Conservation (phyloP, 768 basidiomycete species). For the Auricularia cornea region DNA sequence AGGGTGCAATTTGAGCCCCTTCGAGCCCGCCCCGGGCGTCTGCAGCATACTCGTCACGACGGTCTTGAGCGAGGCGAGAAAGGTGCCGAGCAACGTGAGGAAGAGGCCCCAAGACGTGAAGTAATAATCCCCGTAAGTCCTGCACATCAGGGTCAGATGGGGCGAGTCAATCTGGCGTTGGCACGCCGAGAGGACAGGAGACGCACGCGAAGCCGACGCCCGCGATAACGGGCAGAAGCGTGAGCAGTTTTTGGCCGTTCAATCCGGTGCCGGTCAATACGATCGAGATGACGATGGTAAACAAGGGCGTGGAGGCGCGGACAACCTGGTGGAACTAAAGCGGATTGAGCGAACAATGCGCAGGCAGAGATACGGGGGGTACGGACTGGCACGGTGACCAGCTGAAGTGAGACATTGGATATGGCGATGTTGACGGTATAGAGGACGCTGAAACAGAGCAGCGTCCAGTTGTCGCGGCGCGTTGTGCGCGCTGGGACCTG, state of each 20-base stretch:
- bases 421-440: conserved; percentile 94
- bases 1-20: conserved; percentile 45
- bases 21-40: conserved; percentile 25
- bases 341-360: background rate
- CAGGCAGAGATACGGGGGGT: background rate
- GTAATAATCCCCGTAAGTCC: conserved; percentile 93
- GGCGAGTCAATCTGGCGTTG: background rate
- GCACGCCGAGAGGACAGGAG: conserved; percentile 1
- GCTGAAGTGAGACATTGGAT: conserved; percentile 80
- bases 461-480: conserved; percentile 44
- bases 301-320: conserved; percentile 85
- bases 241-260: conserved; percentile 53
- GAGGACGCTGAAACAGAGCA: conserved; percentile 77
- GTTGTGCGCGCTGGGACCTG: conserved; percentile 45
- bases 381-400: conserved; percentile 86
- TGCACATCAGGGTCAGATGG: conserved; percentile 20
- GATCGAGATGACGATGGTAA: conserved; percentile 74
- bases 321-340: conserved; percentile 93
- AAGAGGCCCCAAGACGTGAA: conserved; percentile 79
- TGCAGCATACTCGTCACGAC: conserved; percentile 81
- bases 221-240: conserved; percentile 75
- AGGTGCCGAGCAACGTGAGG: conserved; percentile 82
- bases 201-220: conserved; percentile 89
- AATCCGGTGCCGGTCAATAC: conserved; percentile 56
- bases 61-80: conserved; percentile 90